Conservation (phyloP, 139 green algal genomes). For the Tetradesmus lagerheimii region DNA sequence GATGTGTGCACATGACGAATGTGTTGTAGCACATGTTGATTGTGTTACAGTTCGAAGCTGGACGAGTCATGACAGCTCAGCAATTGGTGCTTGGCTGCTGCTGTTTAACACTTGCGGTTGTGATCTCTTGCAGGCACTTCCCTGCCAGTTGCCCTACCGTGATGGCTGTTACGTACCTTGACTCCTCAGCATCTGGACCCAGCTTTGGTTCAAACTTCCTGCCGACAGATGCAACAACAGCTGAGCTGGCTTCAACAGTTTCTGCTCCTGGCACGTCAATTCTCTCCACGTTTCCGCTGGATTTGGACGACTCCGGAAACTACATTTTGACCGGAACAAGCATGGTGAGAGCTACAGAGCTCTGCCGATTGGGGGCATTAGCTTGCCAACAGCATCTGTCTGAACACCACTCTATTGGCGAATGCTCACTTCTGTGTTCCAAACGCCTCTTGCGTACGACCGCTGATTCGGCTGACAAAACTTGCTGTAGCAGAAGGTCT, state of each 20-base stretch:
- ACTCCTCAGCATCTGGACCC: neutral
- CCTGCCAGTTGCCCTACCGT: constrained; percentile 10
- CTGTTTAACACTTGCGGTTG: neutral
- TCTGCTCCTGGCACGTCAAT: neutral
- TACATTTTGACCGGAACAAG: neutral
- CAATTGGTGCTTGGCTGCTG: neutral
- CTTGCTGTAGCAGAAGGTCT: no score
- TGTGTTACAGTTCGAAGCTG: no score
- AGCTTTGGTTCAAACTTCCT: neutral
- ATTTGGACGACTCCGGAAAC: neutral
- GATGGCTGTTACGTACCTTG: neutral
- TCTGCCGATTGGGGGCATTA: no score
- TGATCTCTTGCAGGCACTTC: neutral
- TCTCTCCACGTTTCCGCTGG: neutral
- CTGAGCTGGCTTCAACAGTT: neutral
- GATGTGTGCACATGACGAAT: no score
- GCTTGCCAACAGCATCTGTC: no score
- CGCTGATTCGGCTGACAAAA: no score
- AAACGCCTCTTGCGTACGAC: no score
- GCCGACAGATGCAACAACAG: neutral
- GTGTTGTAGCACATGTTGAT: no score
- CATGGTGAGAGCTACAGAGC: neutral
- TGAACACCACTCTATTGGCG: no score
- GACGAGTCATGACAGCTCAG: no score
- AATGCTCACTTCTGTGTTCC: no score